A percentile compares a stretch with the other conserved stretches of the same genome.
Evolutionary conservation across 768 basidiomycete species (phyloP).

Genomic region (Lentinula edodes): DNA sequence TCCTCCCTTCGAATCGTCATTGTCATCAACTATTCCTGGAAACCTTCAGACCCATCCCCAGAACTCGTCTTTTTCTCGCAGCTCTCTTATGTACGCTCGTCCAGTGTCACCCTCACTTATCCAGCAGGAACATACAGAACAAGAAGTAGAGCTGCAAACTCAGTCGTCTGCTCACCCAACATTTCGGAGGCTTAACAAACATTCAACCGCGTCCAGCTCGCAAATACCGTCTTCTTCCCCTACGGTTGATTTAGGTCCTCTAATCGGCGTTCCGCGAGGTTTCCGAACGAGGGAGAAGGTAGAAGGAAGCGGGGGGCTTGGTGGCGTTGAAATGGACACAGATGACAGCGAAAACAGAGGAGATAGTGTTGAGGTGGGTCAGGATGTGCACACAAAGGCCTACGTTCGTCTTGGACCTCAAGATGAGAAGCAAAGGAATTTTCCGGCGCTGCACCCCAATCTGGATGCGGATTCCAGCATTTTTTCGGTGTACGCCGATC

Average conservation of each 20-base stretch:
- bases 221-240: not conserved
- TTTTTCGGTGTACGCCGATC: not conserved
- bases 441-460: not conserved
- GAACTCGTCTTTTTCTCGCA: not conserved
- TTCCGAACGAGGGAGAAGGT: slow-evolving; percentile 56
- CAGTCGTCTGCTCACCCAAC: not conserved
- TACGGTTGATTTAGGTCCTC: slow-evolving; percentile 51
- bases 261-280: slow-evolving; percentile 55
- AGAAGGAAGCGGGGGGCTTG: slow-evolving; percentile 55
- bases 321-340: slow-evolving; percentile 26
- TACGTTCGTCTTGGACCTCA: not conserved
- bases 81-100: not conserved
- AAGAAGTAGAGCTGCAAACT: not conserved
- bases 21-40: too few relatives aligned
- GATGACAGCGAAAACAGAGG: not conserved
- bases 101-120: not conserved
- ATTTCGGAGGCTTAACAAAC: too few relatives aligned
- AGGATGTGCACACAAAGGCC: not conserved
- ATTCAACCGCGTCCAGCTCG: not conserved
- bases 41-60: not conserved
- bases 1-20: too few relatives aligned
- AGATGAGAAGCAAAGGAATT: not conserved
- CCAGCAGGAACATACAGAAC: not conserved
- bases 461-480: not conserved
- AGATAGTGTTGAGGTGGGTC: not conserved